Evolutionary conservation across 768 basidiomycete species (phyloP), one percentile per base, ranked within the genome.

Genomic region (Boletus subparvulus): DNA sequence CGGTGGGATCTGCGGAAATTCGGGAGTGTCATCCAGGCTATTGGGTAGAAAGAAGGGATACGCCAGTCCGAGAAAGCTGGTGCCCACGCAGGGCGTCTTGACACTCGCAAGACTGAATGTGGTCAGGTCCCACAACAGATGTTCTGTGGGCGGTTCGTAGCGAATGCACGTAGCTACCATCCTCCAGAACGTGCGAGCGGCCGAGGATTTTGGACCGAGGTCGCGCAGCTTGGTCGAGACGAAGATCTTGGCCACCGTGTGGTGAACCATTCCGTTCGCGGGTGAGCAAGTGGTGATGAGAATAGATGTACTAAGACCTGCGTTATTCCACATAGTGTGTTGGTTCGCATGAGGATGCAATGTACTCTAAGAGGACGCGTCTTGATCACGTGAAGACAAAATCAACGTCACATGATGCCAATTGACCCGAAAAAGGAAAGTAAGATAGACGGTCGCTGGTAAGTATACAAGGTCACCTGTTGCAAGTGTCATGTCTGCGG

Each of bases 221-320:
- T 69, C 60, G 53, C 60, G 67, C 24, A 69, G 49, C 47, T 56
- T 70, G 43, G 60, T 70, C 2, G 68, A 58, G 33, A 68, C 59
- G 21, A 68, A 70, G 42, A 52, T 68, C 24, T 49, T 63, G 28
- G 65, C 68, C 16, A 70, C 59, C n/a, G 59, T 55, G 39, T 68
- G 68, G 24, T 67, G 65, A 32, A 68, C 48, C 68, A 69, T 68
- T 39, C 67, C 67, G 26, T 69, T 68, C 14, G 68, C 68, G 4
- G 68, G 65, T 2, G 65, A 55, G 35, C n/a, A 9, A 6, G 59
- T 51, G 11, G 65, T 65, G 19, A 65, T 65, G 50, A 69, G 65
- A 40, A 70, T 39, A 5, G 58, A 63, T 41, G 68, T 68, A 45
- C 65, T 70, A 3, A 68, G 63, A 1, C 67, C 67, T 40, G 68